Base-by-base conservation (phyloP, 768 basidiomycete species). In the Candolleomyces efflorescens region DNA sequence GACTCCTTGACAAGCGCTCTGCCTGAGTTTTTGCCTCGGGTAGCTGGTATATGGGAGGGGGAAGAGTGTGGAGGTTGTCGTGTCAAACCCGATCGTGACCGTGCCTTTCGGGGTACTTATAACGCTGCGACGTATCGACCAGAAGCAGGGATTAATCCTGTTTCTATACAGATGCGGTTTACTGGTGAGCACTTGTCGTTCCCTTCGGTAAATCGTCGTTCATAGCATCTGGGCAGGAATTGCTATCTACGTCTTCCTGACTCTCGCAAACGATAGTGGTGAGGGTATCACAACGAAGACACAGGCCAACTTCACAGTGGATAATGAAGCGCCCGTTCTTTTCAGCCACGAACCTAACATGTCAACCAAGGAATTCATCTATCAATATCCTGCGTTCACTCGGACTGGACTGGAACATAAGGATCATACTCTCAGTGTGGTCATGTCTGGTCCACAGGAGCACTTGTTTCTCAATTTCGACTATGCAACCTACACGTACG, bases 221-320 rank as follows among this genome's bases (percentile, higher is more conserved):
- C 27, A 12, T 23, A 18, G 4, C 20, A 36, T 51, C 18, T 17
- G 12, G 5, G 5, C 43, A 77, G 75, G 75, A 17, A 71, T 67
- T 15, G 74, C 73, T 1, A 65, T 76, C 17, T 75, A 75, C 54
- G 69, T 75, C 11, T 76, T 67, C 55, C 73, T 76, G 43, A 71
- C 75, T 26, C 71, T 75, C 7, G 70, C 72, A 20, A 73, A 76
- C 54, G 61, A 64, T 45, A 58, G 58, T 23, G 69, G 66, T 20
- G 47, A 61, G 12, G 55, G 48, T 2, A 50, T 60, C 27, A 62
- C 66, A 1, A 63, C 66, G 2, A 41, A 47, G 6, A 70, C 69
- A 10, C 59, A 65, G n/a, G 59, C 60, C 47, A 67, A 66, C 26
- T 70, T 70, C 47, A 66, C 64, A 3, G 27, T 70, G 22, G 66